These are phyloP conservation scores for Alliaria petiolata DNA, from an alignment of 345 rosid species.

Conservation along the genomic window DNA sequence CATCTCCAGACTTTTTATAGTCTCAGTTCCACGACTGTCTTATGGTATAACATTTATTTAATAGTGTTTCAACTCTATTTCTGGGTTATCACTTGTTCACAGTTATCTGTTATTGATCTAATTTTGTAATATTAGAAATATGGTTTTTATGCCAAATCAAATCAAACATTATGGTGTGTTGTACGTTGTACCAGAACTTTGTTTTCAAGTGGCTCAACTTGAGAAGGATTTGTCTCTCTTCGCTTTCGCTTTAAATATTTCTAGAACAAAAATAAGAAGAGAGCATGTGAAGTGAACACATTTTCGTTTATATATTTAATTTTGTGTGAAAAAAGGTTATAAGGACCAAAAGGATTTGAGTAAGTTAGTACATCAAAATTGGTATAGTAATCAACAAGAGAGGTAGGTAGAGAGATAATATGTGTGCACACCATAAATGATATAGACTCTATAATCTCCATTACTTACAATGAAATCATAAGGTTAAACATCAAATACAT, in stretches of 20 bases:
- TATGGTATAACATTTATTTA: not conserved
- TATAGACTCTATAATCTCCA: not conserved
- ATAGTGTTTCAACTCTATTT: constrained; percentile 7
- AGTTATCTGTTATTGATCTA: not conserved
- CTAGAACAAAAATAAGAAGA: not conserved
- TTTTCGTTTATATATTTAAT: not conserved
- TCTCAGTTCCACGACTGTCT: not conserved
- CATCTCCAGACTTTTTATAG: not conserved
- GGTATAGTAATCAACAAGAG: constrained; percentile 9
- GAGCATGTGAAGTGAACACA: constrained; percentile 4
- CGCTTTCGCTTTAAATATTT: not conserved
- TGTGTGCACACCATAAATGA: not conserved
- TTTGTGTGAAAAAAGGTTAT: not conserved
- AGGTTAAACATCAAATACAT: no score
- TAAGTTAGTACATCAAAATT: not conserved
- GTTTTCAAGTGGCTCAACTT: constrained; percentile 29
- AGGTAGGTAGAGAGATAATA: not conserved
- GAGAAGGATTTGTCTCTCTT: constrained; percentile 14
- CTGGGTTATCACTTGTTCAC: not conserved
- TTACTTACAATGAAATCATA: not conserved
- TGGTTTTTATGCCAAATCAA: constrained; percentile 30
- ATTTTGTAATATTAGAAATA: constrained; percentile 11
- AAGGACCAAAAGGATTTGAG: not conserved
- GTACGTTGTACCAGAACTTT: constrained; percentile 25
- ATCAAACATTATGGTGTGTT: constrained; percentile 31